Evolutionary conservation across 2,329 filamentous ascomycete species (phyloP).

Genomic region (Ophiostoma montium): DNA sequence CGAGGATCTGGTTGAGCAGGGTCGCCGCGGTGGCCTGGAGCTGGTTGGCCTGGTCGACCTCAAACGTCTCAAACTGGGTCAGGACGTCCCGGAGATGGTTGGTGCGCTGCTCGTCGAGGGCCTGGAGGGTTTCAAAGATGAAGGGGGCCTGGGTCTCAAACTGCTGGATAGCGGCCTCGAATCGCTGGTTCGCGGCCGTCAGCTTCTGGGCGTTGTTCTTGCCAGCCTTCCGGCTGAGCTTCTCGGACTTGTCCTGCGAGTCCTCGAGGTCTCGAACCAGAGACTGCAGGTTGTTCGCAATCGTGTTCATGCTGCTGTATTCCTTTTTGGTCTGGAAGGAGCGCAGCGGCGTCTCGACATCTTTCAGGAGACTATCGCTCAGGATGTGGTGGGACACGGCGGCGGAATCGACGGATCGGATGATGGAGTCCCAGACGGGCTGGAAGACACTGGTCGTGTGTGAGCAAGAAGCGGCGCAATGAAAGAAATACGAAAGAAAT

Average conservation of each 20-base stretch:
- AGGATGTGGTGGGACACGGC: conserved; percentile 74
- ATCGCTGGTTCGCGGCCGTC: conserved; percentile 54
- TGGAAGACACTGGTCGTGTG: conserved; percentile 59
- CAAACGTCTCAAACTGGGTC: conserved; percentile 86
- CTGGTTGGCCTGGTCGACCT: conserved; percentile 73
- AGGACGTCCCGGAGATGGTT: conserved; percentile 84
- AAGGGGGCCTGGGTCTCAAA: conserved; percentile 94
- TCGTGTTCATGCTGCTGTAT: conserved; percentile 64
- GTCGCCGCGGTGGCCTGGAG: conserved; percentile 61
- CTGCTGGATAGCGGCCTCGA: conserved; percentile 66
- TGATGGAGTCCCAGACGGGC: conserved; percentile 76
- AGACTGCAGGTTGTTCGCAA: conserved; percentile 64
- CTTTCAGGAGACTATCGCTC: conserved; percentile 68
- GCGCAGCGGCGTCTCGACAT: conserved; percentile 75
- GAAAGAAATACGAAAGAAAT: not conserved
- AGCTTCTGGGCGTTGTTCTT: conserved; percentile 67
- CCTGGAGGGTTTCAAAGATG: conserved; percentile 85
- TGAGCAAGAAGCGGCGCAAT: not conserved
- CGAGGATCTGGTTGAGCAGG: conserved; percentile 68
- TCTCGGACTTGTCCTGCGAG: conserved; percentile 74
- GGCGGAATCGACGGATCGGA: conserved; percentile 63
- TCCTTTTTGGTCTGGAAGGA: conserved; percentile 62
- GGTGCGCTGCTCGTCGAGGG: conserved; percentile 73
- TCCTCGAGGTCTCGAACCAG: conserved; percentile 78
- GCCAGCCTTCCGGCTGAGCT: conserved; percentile 63